Evolutionary conservation across 78 protist genomes (phyloP).

Genomic region (Emiliania huxleyi): DNA sequence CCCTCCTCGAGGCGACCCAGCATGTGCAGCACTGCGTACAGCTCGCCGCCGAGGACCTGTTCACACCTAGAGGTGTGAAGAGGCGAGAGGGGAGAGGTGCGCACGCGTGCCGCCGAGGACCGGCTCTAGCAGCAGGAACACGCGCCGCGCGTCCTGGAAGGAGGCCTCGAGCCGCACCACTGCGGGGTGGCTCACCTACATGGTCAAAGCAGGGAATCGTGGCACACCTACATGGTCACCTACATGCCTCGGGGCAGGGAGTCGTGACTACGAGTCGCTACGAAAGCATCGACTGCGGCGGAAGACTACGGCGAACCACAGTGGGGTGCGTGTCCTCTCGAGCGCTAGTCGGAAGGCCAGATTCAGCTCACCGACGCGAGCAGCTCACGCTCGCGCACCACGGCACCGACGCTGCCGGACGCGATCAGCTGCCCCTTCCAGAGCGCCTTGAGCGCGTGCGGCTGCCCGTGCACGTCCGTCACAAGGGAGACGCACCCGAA

Average conservation of each 20-base stretch:
- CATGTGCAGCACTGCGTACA: slow-evolving; percentile 2
- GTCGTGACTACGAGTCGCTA: too few species aligned
- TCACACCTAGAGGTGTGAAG: too few species aligned
- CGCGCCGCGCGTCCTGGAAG: slow-evolving; percentile 6
- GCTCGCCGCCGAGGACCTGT: too few species aligned
- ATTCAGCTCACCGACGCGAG: background rate
- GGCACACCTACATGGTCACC: too few species aligned
- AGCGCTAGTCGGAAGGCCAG: too few species aligned
- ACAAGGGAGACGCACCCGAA: background rate
- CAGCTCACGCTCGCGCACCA: slow-evolving; percentile 10
- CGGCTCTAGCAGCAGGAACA: slow-evolving; percentile 24
- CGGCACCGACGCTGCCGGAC: slow-evolving; percentile 24
- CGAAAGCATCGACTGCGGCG: too few species aligned
- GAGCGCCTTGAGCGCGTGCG: slow-evolving; percentile 37
- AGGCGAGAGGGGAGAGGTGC: too few species aligned
- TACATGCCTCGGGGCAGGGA: too few species aligned
- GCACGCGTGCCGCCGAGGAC: too few species aligned
- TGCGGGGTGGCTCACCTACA: slow-evolving; percentile 56
- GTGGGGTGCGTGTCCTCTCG: too few species aligned
- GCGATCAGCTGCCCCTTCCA: slow-evolving; percentile 17
- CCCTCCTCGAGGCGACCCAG: background rate
- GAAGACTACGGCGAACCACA: too few species aligned
- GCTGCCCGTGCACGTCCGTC: background rate
- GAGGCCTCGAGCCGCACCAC: background rate
- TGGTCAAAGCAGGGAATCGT: too few species aligned